Conservation (phyloP, 306 rosid genomes). For the Canavalia ensiformis region DNA sequence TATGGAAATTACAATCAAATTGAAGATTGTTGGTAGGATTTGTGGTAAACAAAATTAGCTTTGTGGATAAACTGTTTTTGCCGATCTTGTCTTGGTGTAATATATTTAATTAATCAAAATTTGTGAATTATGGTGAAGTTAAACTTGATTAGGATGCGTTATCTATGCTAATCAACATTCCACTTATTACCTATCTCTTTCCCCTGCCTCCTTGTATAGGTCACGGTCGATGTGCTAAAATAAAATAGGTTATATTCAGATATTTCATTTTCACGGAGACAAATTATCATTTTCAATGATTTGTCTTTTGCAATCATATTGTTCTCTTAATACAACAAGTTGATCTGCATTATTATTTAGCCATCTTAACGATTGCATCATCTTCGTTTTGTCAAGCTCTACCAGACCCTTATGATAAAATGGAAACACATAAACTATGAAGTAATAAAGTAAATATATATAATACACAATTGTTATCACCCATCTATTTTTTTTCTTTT, state of each 20-base stretch:
- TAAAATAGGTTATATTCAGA: not conserved
- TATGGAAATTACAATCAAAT: slow-evolving; percentile 22
- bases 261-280: slow-evolving; percentile 32
- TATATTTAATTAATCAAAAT: not conserved
- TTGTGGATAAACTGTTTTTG: not conserved
- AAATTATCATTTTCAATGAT: slow-evolving; percentile 47
- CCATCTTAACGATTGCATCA: not conserved
- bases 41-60: slow-evolving; percentile 1
- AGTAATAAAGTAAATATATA: too few species aligned
- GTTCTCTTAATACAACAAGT: slow-evolving; percentile 25
- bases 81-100: not conserved
- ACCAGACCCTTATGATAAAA: not conserved
- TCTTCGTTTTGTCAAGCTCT: not conserved
- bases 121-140: not conserved
- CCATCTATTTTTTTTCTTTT: too few species aligned
- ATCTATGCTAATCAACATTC: not conserved
- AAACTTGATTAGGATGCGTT: slow-evolving; percentile 16
- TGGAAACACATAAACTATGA: too few species aligned
- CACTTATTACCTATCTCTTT: too few species aligned
- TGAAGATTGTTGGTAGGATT: slow-evolving; percentile 31
- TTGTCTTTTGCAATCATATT: slow-evolving; percentile 45
- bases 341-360: slow-evolving; percentile 8
- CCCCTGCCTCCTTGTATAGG: too few species aligned
- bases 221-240: not conserved
- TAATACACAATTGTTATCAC: too few species aligned